Base-by-base conservation (phyloP, 176 grass and related monocot genomes). In the Oryza coarctata region DNA sequence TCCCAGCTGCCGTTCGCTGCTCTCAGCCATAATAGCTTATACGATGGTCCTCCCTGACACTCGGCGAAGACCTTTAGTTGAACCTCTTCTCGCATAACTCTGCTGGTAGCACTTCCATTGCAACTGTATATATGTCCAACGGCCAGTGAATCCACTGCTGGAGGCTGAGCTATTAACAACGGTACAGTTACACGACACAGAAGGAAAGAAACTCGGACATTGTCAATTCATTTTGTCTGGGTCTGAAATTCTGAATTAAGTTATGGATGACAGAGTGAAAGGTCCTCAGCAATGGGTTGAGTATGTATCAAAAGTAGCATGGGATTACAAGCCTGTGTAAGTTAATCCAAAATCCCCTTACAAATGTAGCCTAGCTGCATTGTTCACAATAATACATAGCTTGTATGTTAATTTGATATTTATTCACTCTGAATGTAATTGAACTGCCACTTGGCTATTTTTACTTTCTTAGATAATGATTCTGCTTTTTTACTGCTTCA, bases 11-110 rank as follows among this genome's bases (percentile, higher is more conserved):
- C 11, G 89, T 80, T 94, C 96, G 7, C 55, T 95, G 71, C 77
- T 99, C 71, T 88, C 96, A 28, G 86, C 91, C 4, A 52, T 91
- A 77, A 71, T 95, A 60, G 87, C 91, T 68, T 91, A 82, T 78
- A 99, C 96, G 34, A 95, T 95, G 93, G 87, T 92, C 60, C 96
- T 99, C 25, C 96, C 93, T 77, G 93, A 94, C 69, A 80, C 79
- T 74, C 87, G 28, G 29, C 77, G 49, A 27, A 92, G 61, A 72
- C 58, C 74, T 82, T 86, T 95, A 83, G 44, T 75, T 18, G 91
- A 93, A 65, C 93, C 96, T 25, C 96, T 99, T 95, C 89, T 98
- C 28, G 93, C 78, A 68, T 95, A 87, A 88, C 58, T 88, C 31
- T 67, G 28, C 17, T 43, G 12, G 45, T 29, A 20, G 20, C 77